phyloP scores from a whole-genome alignment of 768 basidiomycete species.

The Leccinum uliginosum region DNA sequence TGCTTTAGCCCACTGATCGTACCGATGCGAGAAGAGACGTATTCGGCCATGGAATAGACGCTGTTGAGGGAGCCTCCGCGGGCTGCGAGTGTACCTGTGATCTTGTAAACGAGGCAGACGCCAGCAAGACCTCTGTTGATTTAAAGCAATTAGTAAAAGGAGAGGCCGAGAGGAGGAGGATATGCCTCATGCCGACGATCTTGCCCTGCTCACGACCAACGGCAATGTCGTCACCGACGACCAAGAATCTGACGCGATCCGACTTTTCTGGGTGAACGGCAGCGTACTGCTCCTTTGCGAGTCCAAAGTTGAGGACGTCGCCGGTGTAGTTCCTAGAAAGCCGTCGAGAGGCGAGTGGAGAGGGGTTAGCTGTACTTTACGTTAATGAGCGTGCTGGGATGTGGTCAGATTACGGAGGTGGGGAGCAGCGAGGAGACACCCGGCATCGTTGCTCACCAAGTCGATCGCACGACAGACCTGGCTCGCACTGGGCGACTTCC shows the following conservation, averaged over 20 bases:
- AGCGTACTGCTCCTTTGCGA: slow-evolving; percentile 82
- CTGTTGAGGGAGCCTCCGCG: slow-evolving; percentile 64
- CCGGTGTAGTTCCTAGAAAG: slow-evolving; percentile 76
- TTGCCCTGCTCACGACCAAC: slow-evolving; percentile 77
- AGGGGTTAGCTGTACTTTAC: slow-evolving; percentile 53
- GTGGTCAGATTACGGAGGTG: neutral
- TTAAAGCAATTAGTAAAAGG: neutral
- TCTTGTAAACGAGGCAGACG: slow-evolving; percentile 83
- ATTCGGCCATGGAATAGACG: slow-evolving; percentile 63
- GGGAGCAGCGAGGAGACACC: slow-evolving; percentile 33
- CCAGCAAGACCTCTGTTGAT: slow-evolving; percentile 69
- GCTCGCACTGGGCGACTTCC: slow-evolving; percentile 84
- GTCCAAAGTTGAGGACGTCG: slow-evolving; percentile 87
- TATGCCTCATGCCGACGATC: slow-evolving; percentile 74
- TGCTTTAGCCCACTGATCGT: slow-evolving; percentile 89
- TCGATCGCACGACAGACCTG: slow-evolving; percentile 84
- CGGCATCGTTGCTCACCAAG: slow-evolving; percentile 65
- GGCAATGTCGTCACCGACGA: slow-evolving; percentile 89
- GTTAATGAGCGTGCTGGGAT: slow-evolving; percentile 66
- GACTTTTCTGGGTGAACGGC: slow-evolving; percentile 65
- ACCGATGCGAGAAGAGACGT: slow-evolving; percentile 60
- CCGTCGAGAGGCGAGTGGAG: slow-evolving; percentile 5
- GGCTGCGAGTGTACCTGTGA: slow-evolving; percentile 77
- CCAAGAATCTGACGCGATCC: slow-evolving; percentile 65
- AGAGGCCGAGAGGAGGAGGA: slow-evolving; percentile 11